Base-by-base conservation (phyloP, 768 basidiomycete genomes). In the Suillus subaureus region DNA sequence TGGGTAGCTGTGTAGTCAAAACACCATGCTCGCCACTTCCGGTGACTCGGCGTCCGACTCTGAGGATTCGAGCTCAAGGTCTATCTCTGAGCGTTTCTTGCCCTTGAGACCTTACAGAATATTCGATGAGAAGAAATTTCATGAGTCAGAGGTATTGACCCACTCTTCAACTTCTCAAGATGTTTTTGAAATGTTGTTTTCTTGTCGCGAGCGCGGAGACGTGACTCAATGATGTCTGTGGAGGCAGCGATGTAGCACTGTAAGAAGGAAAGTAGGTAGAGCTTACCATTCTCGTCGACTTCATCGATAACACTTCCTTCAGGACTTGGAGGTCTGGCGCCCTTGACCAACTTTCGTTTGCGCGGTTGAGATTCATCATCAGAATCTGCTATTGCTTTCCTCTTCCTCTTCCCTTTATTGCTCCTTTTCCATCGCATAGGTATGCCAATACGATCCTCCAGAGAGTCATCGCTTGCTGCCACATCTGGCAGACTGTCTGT, bases 151-250 rank as follows among this genome's bases (percentile, higher is more conserved):
- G 56, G 54, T 23, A 49, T 23, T n/a, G 16, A 35, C 65, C 39
- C 33, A 94, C 92, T 80, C 77, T 86, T 91, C 61, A 93, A 70
- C 67, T 81, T 87, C 67, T 90, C 88, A 16, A 93, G 74, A 66
- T 85, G 89, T 72, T 81, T 83, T 68, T 88, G 89, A 72, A 86
- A 93, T 6, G 75, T 67, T 16, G 88, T 83, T 73, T 83, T 81
- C 75, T 85, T 91, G 65, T 81, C 79, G 37, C 91, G 84, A 33
- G 77, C 73, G 42, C 93, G 87, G 37, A 94, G 75, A 52, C 92
- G 87, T 8, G 77, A 79, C 31, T 88, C 80, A 47, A 94, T 77
- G 35, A 94, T 89, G 61, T 79, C 89, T 93, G 47, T 49, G 66
- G 8, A 40, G 26, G 63, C 26, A 12, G 42, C n/a, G n/a, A 54